Evolutionary conservation across 768 basidiomycete species (phyloP).

Genomic region (Thelephora ganbajun): DNA sequence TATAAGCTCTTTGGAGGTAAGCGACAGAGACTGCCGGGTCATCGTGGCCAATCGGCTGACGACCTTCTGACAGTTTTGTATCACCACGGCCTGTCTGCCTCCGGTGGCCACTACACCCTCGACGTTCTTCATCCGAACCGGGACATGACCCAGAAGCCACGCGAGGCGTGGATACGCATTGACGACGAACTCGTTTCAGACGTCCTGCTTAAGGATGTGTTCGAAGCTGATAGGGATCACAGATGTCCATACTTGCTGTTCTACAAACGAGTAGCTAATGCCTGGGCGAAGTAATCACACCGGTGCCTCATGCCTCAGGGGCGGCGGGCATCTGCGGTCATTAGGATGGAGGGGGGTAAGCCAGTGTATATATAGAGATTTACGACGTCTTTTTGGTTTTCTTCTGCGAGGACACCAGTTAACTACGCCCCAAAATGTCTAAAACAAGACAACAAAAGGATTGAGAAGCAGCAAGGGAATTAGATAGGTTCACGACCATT

Average conservation of each 20-base stretch:
- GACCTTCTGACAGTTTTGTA: constrained; percentile 48
- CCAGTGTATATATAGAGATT: constrained; percentile 2
- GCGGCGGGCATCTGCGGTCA: too few relatives aligned
- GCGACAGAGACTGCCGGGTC: constrained; percentile 10
- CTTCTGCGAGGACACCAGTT: constrained; percentile 9
- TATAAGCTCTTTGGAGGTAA: constrained; percentile 80
- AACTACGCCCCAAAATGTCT: not conserved
- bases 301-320: not conserved
- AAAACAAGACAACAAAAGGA: not conserved
- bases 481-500: constrained; percentile 9
- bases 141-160: constrained; percentile 26
- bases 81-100: constrained; percentile 84
- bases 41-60: not conserved
- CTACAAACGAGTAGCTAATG: constrained; percentile 45
- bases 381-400: not conserved
- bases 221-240: constrained; percentile 37
- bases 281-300: constrained; percentile 3
- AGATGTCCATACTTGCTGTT: constrained; percentile 82
- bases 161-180: constrained; percentile 80
- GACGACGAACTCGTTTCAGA: constrained; percentile 85
- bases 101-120: constrained; percentile 91
- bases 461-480: constrained; percentile 4
- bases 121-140: constrained; percentile 71
- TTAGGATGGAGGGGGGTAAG: not conserved
- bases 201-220: constrained; percentile 61